phyloP scores from a whole-genome alignment of 192 early-diverging fungal genomes.

The Gonapodya prolifera region DNA sequence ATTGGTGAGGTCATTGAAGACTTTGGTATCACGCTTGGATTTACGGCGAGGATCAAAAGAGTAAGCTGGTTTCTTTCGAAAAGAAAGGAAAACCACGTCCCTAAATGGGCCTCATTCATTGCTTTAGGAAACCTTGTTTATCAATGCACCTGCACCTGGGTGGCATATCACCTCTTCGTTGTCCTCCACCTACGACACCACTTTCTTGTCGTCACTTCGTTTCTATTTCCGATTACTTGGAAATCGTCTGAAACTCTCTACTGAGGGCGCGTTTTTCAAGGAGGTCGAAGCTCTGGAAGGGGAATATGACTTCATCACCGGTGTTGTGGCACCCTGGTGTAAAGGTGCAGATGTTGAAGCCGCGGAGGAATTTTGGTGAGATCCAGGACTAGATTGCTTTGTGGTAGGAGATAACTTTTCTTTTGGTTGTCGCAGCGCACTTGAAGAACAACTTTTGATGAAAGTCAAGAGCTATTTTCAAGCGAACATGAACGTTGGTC shows the following conservation, averaged over 20 bases:
- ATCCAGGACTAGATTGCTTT: background rate
- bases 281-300: conserved; percentile 69
- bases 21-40: conserved; percentile 51
- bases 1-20: conserved; percentile 73
- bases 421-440: background rate
- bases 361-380: conserved; percentile 57
- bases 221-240: conserved; percentile 69
- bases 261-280: conserved; percentile 39
- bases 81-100: background rate
- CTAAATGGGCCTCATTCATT: background rate
- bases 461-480: conserved; percentile 1
- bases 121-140: background rate
- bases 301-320: conserved; percentile 70
- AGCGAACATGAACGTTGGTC: background rate
- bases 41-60: conserved; percentile 61
- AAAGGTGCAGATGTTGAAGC: conserved; percentile 62
- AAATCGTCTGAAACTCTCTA: conserved; percentile 50
- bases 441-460: background rate
- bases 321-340: conserved; percentile 33
- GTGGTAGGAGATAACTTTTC: background rate
- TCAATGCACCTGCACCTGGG: background rate
- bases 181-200: conserved; percentile 54
- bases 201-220: conserved; percentile 54
- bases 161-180: conserved; percentile 13
- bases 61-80: background rate